Conservation (phyloP, 2,329 filamentous ascomycete species). For the Chrysosporium queenslandicum region DNA sequence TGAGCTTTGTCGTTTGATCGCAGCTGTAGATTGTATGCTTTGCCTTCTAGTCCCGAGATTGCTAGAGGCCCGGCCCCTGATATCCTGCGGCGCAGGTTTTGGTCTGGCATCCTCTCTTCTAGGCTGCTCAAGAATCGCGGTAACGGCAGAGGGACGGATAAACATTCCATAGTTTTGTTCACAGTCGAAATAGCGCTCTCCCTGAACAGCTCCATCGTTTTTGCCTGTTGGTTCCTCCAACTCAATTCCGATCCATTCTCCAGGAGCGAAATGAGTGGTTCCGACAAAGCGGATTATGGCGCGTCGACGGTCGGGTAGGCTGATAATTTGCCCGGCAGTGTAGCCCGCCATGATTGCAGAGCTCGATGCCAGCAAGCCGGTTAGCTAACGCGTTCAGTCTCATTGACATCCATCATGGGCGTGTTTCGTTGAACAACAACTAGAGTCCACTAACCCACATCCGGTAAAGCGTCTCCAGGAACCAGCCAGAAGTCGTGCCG, state of each 20-base stretch:
- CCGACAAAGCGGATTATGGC: constrained; percentile 75
- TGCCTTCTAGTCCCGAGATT: constrained; percentile 34
- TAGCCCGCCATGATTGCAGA: constrained; percentile 27
- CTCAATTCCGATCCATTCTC: constrained; percentile 84
- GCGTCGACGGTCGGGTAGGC: constrained; percentile 65
- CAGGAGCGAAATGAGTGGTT: constrained; percentile 64
- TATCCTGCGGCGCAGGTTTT: constrained; percentile 23
- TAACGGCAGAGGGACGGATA: constrained; percentile 61
- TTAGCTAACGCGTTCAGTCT: background rate
- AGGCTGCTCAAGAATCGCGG: constrained; percentile 39
- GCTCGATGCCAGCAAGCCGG: background rate
- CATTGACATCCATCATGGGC: background rate
- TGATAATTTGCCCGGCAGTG: constrained; percentile 59
- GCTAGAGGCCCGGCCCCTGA: constrained; percentile 35
- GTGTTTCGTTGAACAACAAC: too few relatives aligned
- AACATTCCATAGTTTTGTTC: constrained; percentile 67
- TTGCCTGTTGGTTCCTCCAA: constrained; percentile 74
- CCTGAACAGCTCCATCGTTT: constrained; percentile 86
- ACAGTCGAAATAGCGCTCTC: constrained; percentile 81
- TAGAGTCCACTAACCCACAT: background rate
- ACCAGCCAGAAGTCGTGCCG: background rate
- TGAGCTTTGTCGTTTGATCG: constrained; percentile 56
- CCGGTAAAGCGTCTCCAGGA: background rate
- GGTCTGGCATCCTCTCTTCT: constrained; percentile 18
- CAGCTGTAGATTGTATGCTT: constrained; percentile 43